Evolutionary conservation across 176 grass and related monocot genomes (phyloP), one percentile per base, ranked within the genome.

Genomic region (Tillandsia fasciculata): DNA sequence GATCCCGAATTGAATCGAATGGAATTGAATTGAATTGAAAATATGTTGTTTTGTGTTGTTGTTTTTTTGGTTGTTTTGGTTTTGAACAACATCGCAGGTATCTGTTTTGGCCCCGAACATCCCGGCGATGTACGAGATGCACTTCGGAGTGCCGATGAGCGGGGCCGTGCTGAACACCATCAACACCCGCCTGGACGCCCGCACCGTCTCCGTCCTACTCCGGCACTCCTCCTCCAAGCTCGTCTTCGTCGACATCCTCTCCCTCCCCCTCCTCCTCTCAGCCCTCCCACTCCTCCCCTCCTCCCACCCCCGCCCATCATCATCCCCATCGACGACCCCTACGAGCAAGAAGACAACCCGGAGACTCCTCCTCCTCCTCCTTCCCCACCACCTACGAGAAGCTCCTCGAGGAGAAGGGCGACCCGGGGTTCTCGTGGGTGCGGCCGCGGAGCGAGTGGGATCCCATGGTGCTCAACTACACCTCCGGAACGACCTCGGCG

Each of bases 101-200:
- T 96, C 92, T 0, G 83, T 85, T 76, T 65, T 96, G 49, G 20
- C 87, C 24, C 92, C 88, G 0, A 96, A 96, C 66, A 75, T 96
- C 17, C 92, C 92, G 65, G 92, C 92, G 10, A 89, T 91, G 92
- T 96, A 96, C 76, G 92, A 96, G 81, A 70, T 73, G 88, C 88
- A 96, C 24, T 96, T 96, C 65, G 86, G 88, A 8, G 86, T 96
- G 72, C 86, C 92, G 14, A 96, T 96, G 92, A 91, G 88, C 70
- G 92, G 92, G 72, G 92, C 92, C 13, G 64, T 96, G 68, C 85
- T 96, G 13, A 91, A 96, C 78, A 82, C 47, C 80, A 87, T 96
- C 83, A 96, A 96, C 81, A 86, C 78, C 64, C 88, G 86, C 51
- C 92, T 96, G 18, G 86, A 96, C 76, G 78, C 92, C 27, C 92